Evolutionary conservation across 1,139 yeast genomes (phyloP).

Genomic region (Ashbya aceris): DNA sequence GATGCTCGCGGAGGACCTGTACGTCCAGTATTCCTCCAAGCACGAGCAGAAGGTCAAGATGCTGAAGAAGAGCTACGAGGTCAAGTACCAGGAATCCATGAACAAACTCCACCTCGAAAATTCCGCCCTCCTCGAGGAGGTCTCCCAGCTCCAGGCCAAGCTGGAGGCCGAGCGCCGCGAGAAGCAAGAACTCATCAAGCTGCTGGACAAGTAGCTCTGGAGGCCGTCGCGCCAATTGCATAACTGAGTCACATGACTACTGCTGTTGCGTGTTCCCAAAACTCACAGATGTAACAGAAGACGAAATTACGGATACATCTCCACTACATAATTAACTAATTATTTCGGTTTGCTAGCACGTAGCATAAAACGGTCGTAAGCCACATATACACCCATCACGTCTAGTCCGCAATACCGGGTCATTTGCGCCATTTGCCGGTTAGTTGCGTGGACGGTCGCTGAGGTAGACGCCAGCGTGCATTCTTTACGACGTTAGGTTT

Average conservation of each 20-base stretch:
- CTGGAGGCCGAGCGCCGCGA: constrained; percentile 43
- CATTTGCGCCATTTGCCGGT: too few relatives aligned
- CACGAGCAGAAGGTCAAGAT: constrained; percentile 56
- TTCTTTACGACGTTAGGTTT: not conserved
- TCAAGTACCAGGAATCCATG: constrained; percentile 39
- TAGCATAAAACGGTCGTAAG: too few relatives aligned
- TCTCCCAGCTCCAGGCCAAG: constrained; percentile 38
- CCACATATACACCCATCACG: too few relatives aligned
- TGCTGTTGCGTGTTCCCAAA: too few relatives aligned
- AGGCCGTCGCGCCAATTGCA: too few relatives aligned
- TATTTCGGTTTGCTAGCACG: not conserved
- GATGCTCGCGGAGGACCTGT: constrained; percentile 54
- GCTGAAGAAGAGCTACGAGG: constrained; percentile 44
- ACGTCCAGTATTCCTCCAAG: constrained; percentile 58
- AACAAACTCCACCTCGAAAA: constrained; percentile 36
- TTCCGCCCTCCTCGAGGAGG: constrained; percentile 36
- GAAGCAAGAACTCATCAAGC: constrained; percentile 44
- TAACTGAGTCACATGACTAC: too few relatives aligned
- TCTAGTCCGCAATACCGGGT: too few relatives aligned
- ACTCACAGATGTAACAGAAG: too few relatives aligned
- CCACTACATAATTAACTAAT: not conserved
- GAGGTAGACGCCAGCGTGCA: not conserved
- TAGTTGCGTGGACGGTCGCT: too few relatives aligned
- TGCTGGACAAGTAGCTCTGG: constrained; percentile 35
- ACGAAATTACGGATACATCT: too few relatives aligned